Evolutionary conservation across 1,284 basidiomycete genomes (phyloP), one percentile per base, ranked within the genome.

Genomic region (Sanghuangporus sanghuang): DNA sequence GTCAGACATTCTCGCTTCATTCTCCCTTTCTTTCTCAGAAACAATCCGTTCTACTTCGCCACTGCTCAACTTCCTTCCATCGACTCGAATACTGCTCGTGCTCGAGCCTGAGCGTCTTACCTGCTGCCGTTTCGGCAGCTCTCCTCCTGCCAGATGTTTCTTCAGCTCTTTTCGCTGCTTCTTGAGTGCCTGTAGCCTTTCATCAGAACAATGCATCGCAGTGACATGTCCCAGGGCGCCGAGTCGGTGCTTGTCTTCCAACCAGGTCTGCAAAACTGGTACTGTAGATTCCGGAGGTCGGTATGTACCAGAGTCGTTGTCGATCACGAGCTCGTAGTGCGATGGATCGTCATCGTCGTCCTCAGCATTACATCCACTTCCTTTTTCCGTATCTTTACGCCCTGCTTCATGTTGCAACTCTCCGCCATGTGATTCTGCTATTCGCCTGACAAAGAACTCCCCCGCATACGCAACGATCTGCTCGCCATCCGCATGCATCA

Each of bases 281-380:
- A 81, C 70, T 23, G 79, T 71, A 32, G 77, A 72, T 42, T 71
- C 73, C 57, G 74, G 70, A 1, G 80, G 80, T n/a, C 79, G 74
- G 69, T 81, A 82, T 6, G 81, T 82, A 6, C 81, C 81, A 52
- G 74, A 77, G 69, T 80, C 78, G 67, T 82, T 81, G 72, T 81
- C 80, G 67, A 82, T 81, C 52, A 82, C 73, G 38, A 81, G 75
- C 72, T 81, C 80, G 71, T 80, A 81, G 14, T 68, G 66, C 6
- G 71, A 67, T 2, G 77, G 78, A 64, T 75, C 71, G 27, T 71
- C 64, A 54, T 75, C 66, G 1, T 62, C 40, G 18, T 49, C 36
- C 27, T 64, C 40, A 54, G 67, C 54, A 6, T 59, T 65, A 27
- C 64, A 57, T 7, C 50, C 59, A 7, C 50, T 64, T 18, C 67